These are phyloP conservation scores for Claviceps africana DNA, from an alignment of 2,329 filamentous ascomycete genomes.

Conservation along the genomic window DNA sequence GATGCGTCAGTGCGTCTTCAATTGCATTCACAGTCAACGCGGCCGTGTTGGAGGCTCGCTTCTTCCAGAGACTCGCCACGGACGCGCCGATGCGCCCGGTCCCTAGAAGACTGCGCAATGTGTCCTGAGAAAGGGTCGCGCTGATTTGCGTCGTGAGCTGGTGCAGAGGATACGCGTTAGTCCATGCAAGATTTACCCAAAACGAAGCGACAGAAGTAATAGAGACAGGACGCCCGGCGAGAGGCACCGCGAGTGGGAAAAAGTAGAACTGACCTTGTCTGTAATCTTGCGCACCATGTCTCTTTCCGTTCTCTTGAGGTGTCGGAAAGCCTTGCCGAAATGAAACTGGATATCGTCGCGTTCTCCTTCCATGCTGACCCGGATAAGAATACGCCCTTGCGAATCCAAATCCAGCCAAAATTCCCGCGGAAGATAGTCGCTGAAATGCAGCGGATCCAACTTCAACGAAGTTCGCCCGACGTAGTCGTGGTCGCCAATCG, in stretches of 20 bases:
- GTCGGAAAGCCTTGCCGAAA: constrained; percentile 92
- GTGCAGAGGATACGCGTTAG: not conserved
- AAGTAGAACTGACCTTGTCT: constrained; percentile 59
- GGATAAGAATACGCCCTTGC: constrained; percentile 74
- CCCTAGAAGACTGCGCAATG: constrained; percentile 60
- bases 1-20: constrained; percentile 64
- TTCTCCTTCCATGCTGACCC: constrained; percentile 97
- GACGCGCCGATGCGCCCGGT: constrained; percentile 55
- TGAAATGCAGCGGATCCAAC: constrained; percentile 93
- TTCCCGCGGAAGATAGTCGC: constrained; percentile 87
- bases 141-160: constrained; percentile 89
- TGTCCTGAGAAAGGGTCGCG: constrained; percentile 69
- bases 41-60: constrained; percentile 39
- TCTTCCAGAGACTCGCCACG: constrained; percentile 57
- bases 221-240: not conserved
- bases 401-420: constrained; percentile 98
- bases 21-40: constrained; percentile 58
- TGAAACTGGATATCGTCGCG: constrained; percentile 97
- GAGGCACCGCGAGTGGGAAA: not conserved
- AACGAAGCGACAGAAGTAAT: not conserved
- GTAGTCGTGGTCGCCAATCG: constrained; percentile 92
- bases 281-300: constrained; percentile 98
- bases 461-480: constrained; percentile 94
- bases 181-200: not conserved
- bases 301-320: constrained; percentile 85